phyloP scores from a whole-genome alignment of 108 stramenopile genomes.

The Conticribra guillardii region DNA sequence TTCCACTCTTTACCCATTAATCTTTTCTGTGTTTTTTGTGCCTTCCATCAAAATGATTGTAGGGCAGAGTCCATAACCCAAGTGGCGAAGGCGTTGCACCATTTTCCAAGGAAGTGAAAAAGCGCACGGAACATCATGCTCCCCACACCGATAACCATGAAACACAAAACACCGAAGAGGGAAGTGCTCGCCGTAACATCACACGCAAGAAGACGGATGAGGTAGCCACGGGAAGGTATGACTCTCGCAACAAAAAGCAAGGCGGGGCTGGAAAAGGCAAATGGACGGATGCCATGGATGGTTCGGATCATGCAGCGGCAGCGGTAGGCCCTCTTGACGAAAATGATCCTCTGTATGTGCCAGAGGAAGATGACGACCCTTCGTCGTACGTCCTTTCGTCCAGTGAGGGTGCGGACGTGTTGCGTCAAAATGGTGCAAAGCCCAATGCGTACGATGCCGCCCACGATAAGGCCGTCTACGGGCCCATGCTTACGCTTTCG shows the following conservation, averaged over 20 bases:
- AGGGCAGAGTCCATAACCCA: conserved; percentile 89
- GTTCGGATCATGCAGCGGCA: conserved; percentile 42
- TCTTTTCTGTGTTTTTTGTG: neutral
- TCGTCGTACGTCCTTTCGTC: conserved; percentile 61
- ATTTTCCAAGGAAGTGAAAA: conserved; percentile 66
- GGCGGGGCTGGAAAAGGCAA: conserved; percentile 83
- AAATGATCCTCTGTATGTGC: conserved; percentile 79
- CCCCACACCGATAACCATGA: conserved; percentile 44
- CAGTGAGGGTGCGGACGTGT: conserved; percentile 10
- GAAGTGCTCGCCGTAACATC: conserved; percentile 80
- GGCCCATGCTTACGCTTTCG: conserved; percentile 76
- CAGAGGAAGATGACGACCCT: conserved; percentile 67
- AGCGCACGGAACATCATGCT: conserved; percentile 43
- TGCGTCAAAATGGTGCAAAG: conserved; percentile 38
- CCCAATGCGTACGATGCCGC: conserved; percentile 49
- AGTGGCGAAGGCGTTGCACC: conserved; percentile 74
- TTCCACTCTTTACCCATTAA: neutral
- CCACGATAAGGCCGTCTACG: conserved; percentile 68
- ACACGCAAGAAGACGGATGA: conserved; percentile 79
- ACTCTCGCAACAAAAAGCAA: conserved; percentile 80
- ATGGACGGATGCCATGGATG: conserved; percentile 51
- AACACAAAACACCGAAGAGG: conserved; percentile 75
- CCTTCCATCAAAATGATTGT: neutral
- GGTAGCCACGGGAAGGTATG: conserved; percentile 59
- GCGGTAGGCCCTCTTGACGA: conserved; percentile 72